Conservation (phyloP, 108 stramenopile genomes). For the Cylindrotheca closterium region DNA sequence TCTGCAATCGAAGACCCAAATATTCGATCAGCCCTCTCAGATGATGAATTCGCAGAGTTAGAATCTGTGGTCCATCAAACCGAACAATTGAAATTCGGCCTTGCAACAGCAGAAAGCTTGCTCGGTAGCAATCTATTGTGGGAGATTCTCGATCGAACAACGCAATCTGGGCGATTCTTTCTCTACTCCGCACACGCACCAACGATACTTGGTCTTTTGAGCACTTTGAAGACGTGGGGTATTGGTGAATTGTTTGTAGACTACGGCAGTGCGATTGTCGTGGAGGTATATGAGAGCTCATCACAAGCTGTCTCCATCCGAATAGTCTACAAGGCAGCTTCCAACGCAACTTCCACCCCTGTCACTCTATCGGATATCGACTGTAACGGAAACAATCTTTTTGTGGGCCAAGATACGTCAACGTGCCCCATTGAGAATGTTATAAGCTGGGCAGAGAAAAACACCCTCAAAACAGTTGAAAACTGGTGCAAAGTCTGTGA, state of each 20-base stretch:
- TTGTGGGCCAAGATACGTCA: neutral
- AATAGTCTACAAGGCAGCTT: slow-evolving; percentile 29
- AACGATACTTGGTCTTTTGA: slow-evolving; percentile 30
- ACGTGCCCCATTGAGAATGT: slow-evolving; percentile 23
- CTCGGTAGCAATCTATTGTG: slow-evolving; percentile 38
- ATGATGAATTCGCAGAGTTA: slow-evolving; percentile 20
- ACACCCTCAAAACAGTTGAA: slow-evolving; percentile 11
- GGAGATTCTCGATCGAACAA: slow-evolving; percentile 32
- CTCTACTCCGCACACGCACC: slow-evolving; percentile 49
- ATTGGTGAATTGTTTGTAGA: slow-evolving; percentile 28
- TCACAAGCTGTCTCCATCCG: slow-evolving; percentile 8
- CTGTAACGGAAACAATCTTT: slow-evolving; percentile 1
- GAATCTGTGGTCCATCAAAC: slow-evolving; percentile 19
- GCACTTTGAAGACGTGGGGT: slow-evolving; percentile 22
- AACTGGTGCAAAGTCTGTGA: slow-evolving; percentile 45
- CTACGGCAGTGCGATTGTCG: slow-evolving; percentile 40
- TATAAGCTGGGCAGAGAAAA: slow-evolving; percentile 10
- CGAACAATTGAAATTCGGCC: slow-evolving; percentile 34
- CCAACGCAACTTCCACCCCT: slow-evolving; percentile 3
- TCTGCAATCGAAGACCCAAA: slow-evolving; percentile 7
- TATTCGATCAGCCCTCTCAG: slow-evolving; percentile 8
- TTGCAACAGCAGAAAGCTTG: slow-evolving; percentile 17
- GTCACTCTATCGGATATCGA: slow-evolving; percentile 1
- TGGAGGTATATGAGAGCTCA: slow-evolving; percentile 36
- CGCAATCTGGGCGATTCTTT: slow-evolving; percentile 20